A percentile compares a stretch with the other conserved stretches of the same genome.
phyloP scores from a whole-genome alignment of 768 basidiomycete species.

The Mrakia gelida region DNA sequence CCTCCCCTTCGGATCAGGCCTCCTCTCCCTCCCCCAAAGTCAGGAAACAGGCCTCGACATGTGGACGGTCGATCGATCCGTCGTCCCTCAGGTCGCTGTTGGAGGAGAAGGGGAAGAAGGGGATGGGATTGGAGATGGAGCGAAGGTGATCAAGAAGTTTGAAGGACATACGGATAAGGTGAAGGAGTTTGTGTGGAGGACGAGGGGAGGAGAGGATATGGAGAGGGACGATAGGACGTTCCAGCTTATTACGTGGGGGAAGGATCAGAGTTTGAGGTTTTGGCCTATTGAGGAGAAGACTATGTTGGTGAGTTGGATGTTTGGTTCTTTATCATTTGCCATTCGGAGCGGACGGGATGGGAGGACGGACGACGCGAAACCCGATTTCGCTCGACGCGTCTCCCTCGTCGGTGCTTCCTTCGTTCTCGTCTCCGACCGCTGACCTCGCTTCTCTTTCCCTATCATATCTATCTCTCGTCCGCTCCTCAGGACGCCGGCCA shows the following conservation, averaged over 20 bases:
- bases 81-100: conserved; percentile 10
- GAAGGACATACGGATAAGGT: conserved; percentile 72
- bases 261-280: conserved; percentile 83
- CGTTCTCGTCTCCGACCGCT: not conserved
- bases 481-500: conserved; percentile 23
- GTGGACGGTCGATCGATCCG: conserved; percentile 54
- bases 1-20: conserved; percentile 84
- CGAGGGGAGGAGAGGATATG: conserved; percentile 51
- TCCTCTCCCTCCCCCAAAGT: conserved; percentile 82
- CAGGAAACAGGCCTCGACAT: conserved; percentile 79
- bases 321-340: too few relatives aligned
- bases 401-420: not conserved
- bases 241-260: conserved; percentile 73
- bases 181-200: conserved; percentile 96
- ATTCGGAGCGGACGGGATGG: too few relatives aligned
- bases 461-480: not conserved
- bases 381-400: not conserved
- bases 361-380: not conserved
- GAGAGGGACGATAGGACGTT: conserved; percentile 56
- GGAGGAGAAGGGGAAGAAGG: conserved; percentile 18
- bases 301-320: conserved; percentile 6
- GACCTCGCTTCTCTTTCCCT: not conserved
- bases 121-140: conserved; percentile 35
- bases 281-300: conserved; percentile 66
- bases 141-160: conserved; percentile 64